Evolutionary conservation across 2,329 filamentous ascomycete species (phyloP), one percentile per base, ranked within the genome.

Genomic region (Ophiostoma montium): DNA sequence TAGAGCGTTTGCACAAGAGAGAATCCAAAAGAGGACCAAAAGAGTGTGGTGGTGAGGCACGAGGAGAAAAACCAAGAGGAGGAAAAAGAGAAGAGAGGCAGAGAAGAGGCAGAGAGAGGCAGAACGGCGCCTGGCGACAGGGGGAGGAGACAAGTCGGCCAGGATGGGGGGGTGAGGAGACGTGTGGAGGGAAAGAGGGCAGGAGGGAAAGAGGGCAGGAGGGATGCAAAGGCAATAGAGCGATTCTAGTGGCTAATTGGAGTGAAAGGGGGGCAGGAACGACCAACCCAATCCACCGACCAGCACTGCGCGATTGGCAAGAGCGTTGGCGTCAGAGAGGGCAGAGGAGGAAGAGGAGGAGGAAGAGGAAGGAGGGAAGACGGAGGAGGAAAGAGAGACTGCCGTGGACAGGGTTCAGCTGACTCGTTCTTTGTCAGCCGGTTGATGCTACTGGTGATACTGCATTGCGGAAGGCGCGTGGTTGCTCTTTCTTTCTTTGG

Each of bases 21-120:
- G 21, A 48, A 46, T 44, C 30, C 33, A 46, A 49, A 36, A 18
- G 47, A 33, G 47, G 35, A 49, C 33, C 46, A 36, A 36, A 49
- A 50, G 47, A 53, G 35, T 47, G 47, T 47, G 36, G 51, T 52
- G 51, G 41, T 45, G 48, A 50, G 32, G 32, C 31, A 33, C 42
- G 46, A 43, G 21, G 45, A 39, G 30, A 46, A 35, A 15, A 19
- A 48, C 36, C 36, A 50, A 16, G 15, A 38, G 19, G 12, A 32
- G 32, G 27, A 23, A 31, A 18, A 23, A 33, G 39, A n/a, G 43
- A 19, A 18, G 9, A 13, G 15, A 31, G 33, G n/a, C n/a, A n/a
- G n/a, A n/a, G n/a, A n/a, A 42, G 38, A 27, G 47, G 18, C 31
- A 31, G 42, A 21, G 31, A 32, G 27, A 41, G 9, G 33, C 43